A percentile compares a stretch with the other conserved stretches of the same genome.
Evolutionary conservation across 129 eudicot species (phyloP).

Genomic region (Flaveria brownii): DNA sequence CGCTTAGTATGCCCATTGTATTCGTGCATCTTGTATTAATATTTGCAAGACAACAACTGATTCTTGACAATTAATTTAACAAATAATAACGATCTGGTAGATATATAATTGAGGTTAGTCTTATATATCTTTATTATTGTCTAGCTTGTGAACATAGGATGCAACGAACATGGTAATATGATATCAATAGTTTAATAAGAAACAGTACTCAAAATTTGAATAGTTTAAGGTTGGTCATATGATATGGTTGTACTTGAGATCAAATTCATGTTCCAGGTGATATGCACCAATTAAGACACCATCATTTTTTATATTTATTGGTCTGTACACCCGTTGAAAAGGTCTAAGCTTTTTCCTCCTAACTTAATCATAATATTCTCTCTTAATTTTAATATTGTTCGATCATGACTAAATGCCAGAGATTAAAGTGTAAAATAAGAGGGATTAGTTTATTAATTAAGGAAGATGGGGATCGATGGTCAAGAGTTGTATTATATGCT

Average conservation of each 20-base stretch:
- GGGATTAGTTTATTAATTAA: constrained; percentile 11
- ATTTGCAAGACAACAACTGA: not conserved
- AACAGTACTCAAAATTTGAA: not conserved
- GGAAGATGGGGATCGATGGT: not conserved
- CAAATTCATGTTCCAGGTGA: constrained; percentile 1
- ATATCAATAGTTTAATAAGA: not conserved
- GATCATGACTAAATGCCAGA: not conserved
- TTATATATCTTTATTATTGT: constrained; percentile 2
- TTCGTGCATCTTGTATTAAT: not conserved
- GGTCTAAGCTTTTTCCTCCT: constrained; percentile 2
- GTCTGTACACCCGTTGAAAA: constrained; percentile 7
- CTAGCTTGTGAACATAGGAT: constrained; percentile 4
- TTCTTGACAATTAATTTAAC: not conserved
- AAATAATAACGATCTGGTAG: not conserved
- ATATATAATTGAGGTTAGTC: not conserved
- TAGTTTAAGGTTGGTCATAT: constrained; percentile 9
- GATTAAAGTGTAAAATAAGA: not conserved
- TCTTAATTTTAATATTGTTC: not conserved
- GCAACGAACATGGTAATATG: constrained; percentile 14
- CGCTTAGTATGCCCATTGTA: too few relatives aligned
- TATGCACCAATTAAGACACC: not conserved
- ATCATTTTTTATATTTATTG: not conserved
- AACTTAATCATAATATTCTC: constrained; percentile 16
- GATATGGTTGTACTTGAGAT: not conserved
- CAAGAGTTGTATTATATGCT: constrained; percentile 10